Evolutionary conservation across 305 asterid genomes (phyloP).

Genomic region (Solanum hybrid): DNA sequence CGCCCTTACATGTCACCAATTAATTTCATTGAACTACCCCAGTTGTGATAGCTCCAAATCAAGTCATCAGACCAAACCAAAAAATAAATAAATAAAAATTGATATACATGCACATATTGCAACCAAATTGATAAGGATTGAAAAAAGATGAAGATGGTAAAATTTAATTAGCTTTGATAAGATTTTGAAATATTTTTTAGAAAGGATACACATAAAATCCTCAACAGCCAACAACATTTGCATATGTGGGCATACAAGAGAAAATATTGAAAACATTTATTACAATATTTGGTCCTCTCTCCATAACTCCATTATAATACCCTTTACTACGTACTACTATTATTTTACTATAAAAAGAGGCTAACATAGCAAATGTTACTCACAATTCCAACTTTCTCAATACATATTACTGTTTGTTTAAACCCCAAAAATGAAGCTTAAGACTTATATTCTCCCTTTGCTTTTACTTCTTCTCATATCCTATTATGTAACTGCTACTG

Average conservation of each 20-base stretch:
- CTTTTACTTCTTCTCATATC: neutral
- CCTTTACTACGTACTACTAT: neutral
- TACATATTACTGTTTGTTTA: neutral
- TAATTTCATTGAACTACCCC: neutral
- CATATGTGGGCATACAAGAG: neutral
- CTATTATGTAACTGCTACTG: neutral
- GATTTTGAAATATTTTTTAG: neutral
- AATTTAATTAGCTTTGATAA: neutral
- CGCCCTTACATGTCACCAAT: neutral
- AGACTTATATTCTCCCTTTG: neutral
- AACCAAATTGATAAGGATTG: neutral
- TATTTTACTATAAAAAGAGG: neutral
- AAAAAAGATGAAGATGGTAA: neutral
- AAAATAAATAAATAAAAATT: neutral
- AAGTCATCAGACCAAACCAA: neutral
- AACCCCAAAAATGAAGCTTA: neutral
- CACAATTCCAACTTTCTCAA: neutral
- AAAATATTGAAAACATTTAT: neutral
- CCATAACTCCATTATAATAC: neutral
- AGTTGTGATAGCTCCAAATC: neutral
- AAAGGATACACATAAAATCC: neutral
- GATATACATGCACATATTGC: neutral
- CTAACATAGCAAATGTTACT: neutral
- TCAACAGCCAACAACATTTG: conserved; percentile 2
- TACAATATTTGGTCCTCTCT: neutral